These are phyloP conservation scores for Collybiopsis luxurians DNA, from an alignment of 768 basidiomycete species.

Conservation along the genomic window DNA sequence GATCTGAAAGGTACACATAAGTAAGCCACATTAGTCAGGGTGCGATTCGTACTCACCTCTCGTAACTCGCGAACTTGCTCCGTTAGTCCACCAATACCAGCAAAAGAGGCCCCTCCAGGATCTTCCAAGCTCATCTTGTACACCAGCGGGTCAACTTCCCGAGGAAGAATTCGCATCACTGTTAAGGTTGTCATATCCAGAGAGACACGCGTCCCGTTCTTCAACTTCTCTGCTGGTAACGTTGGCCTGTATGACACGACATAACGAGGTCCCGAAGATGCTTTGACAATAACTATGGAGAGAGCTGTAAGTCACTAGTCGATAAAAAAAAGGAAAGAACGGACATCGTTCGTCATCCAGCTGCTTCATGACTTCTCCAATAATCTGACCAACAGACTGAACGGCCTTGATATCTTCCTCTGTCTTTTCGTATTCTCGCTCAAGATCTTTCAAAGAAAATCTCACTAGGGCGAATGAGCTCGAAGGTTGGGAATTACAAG, in stretches of 20 bases:
- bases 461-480: constrained; percentile 58
- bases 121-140: constrained; percentile 99
- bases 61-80: constrained; percentile 97
- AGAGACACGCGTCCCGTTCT: constrained; percentile 91
- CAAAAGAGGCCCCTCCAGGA: constrained; percentile 92
- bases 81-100: constrained; percentile 92
- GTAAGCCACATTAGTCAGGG: background rate
- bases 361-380: constrained; percentile 98
- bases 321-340: constrained; percentile 25
- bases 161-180: constrained; percentile 96
- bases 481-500: background rate
- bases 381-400: constrained; percentile 98
- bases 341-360: constrained; percentile 95
- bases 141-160: constrained; percentile 96
- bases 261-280: constrained; percentile 96
- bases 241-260: constrained; percentile 96
- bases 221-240: constrained; percentile 88
- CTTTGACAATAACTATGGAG: constrained; percentile 89
- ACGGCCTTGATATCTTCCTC: constrained; percentile 99
- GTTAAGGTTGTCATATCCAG: constrained; percentile 99
- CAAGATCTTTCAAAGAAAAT: constrained; percentile 85
- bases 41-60: constrained; percentile 56
- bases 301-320: background rate
- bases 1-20: constrained; percentile 47
- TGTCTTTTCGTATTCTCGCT: constrained; percentile 89